Conservation (phyloP, 139 green algal species). For the Micractinium conductrix region DNA sequence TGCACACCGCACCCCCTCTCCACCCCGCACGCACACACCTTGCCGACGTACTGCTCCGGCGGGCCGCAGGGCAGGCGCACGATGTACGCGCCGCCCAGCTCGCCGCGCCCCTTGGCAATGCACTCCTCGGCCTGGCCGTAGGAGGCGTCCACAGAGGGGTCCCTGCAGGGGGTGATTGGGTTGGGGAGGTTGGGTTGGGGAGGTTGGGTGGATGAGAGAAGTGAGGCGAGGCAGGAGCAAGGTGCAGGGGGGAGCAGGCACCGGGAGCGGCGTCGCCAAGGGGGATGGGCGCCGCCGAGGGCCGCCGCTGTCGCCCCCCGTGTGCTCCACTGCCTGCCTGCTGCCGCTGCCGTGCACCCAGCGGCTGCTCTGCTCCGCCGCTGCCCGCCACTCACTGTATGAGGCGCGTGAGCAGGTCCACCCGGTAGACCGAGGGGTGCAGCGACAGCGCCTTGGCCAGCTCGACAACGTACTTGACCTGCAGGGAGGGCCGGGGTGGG, state of each 20-base stretch:
- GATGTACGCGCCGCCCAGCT: constrained; percentile 87
- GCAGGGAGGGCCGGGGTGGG: neutral
- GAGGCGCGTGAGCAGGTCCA: constrained; percentile 93
- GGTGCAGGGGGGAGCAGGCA: no score
- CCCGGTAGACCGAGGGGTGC: constrained; percentile 89
- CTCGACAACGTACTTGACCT: constrained; percentile 94
- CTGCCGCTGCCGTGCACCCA: neutral
- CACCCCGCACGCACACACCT: no score
- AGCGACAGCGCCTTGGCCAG: constrained; percentile 84
- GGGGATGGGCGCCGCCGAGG: no score
- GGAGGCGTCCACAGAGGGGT: constrained; percentile 67
- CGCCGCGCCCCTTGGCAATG: constrained; percentile 55
- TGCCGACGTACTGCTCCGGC: constrained; percentile 76
- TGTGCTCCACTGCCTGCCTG: no score
- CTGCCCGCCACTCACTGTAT: constrained; percentile 50
- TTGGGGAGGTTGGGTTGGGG: neutral
- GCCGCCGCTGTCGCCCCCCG: no score
- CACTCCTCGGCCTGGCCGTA: constrained; percentile 85
- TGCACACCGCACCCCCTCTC: no score
- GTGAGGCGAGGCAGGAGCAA: neutral
- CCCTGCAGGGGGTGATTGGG: neutral
- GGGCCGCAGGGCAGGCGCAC: constrained; percentile 86
- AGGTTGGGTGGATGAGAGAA: neutral
- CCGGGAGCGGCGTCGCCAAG: no score
- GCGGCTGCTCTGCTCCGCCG: neutral